Base-by-base conservation (phyloP, 1,139 yeast genomes). In the Arxiozyma slooffiae region DNA sequence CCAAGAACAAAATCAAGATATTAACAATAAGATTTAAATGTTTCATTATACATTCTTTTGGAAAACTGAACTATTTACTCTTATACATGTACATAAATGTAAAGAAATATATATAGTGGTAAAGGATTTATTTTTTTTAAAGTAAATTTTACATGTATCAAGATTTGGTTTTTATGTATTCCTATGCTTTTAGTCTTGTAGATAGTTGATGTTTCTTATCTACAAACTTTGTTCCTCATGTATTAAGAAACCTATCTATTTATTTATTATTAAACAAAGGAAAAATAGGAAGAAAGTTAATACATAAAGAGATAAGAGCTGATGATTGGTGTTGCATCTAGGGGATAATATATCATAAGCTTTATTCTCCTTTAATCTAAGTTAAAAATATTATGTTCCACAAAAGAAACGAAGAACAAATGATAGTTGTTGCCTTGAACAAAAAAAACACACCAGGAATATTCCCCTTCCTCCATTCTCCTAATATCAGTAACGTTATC, bases 101-200 rank as follows among this genome's bases (percentile, higher is more conserved):
- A 6, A 8, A 30, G 36, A 30, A n/a, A n/a, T n/a, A n/a, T n/a
- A n/a, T n/a, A n/a, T n/a, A n/a, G n/a, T n/a, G n/a, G n/a, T n/a
- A n/a, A n/a, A n/a, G n/a, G n/a, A 8, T 14, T 11, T 11, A 30
- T 11, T 30, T 11, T n/a, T 14, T 11, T 30, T 37, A 38, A 24
- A n/a, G n/a, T 38, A 40, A 38, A 36, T 20, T 17, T 34, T 4
- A 37, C 17, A 11, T 36, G 6, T 21, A 22, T 16, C 11, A 38
- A 20, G 22, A 30, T 9, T 40, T 23, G 23, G n/a, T n/a, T 8
- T n/a, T 18, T n/a, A 41, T 60, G 62, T 60, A 48, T 57, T 60
- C 63, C 56, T 55, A 59, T 56, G 66, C 66, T 66, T 62, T 62
- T 62, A 63, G 67, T 57, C 64, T 55, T 62, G 67, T 57, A 60